Evolutionary conservation across 306 rosid species (phyloP), one percentile per base, ranked within the genome.

Genomic region (Vicia villosa): DNA sequence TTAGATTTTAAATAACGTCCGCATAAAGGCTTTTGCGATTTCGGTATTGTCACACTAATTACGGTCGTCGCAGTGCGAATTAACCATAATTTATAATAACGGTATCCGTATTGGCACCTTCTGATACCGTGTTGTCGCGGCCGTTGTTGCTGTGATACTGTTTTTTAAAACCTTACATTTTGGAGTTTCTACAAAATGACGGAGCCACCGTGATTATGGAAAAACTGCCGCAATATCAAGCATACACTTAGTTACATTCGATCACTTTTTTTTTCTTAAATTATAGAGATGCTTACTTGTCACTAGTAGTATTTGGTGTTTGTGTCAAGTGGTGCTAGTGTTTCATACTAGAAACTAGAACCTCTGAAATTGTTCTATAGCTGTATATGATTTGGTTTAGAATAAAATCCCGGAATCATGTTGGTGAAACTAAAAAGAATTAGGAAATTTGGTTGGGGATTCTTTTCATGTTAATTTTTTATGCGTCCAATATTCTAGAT

Each of bases 301-400:
- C 2, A 42, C 5, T 6, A 1, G 15, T 13, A 6, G 1, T 13
- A 5, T 12, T 40, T 4, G 14, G 47, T 12, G 47, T 42, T 1
- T 45, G 51, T 40, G 14, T 10, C 12, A 26, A 4, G 30, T 26
- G 30, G 5, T 28, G 5, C 32, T 6, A 1, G 22, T 7, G 21
- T 4, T 47, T 47, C 22, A 47, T 49, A 55, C 50, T 38, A 8
- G 60, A 42, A 40, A 26, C 69, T 26, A 7, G 38, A 34, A 34
- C 7, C 38, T 34, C 8, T 26, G 12, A 41, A 13, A n/a, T 5
- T 43, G 10, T 13, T 77, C 52, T 49, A 7, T 42, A 68, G 45
- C 52, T 42, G 36, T 46, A 15, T 63, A 54, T 47, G 72, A 12
- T 70, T 70, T 68, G 57, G 55, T 15, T 47, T 21, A 22, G 50